phyloP scores from a whole-genome alignment of 2,329 filamentous ascomycete species.

The Pseudogymnoascus sp. region DNA sequence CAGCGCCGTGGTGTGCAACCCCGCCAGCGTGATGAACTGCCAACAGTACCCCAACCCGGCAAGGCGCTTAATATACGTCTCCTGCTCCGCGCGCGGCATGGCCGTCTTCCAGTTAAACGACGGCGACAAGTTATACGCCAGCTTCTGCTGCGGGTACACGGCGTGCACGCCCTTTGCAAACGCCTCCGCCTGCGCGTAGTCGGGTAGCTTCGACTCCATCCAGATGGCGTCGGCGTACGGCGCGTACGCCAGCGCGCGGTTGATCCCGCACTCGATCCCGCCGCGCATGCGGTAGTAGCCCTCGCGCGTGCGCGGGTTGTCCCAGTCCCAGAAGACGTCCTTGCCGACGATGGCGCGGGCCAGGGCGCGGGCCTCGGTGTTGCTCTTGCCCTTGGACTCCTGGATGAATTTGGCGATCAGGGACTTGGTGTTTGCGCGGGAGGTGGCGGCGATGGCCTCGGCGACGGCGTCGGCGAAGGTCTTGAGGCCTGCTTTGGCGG shows the following conservation, averaged over 20 bases:
- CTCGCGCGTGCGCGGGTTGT: slow-evolving; percentile 83
- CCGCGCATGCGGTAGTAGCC: slow-evolving; percentile 91
- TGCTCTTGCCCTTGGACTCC: slow-evolving; percentile 73
- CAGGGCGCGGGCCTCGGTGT: slow-evolving; percentile 69
- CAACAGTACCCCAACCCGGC: slow-evolving; percentile 89
- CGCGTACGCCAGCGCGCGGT: slow-evolving; percentile 82
- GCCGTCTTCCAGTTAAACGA: slow-evolving; percentile 99
- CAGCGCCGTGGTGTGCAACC: slow-evolving; percentile 88
- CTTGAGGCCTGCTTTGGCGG: slow-evolving; percentile 66
- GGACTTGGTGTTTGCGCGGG: slow-evolving; percentile 58
- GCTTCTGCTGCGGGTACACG: slow-evolving; percentile 94
- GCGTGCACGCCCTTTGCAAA: slow-evolving; percentile 92
- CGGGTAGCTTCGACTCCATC: slow-evolving; percentile 98
- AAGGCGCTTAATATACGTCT: slow-evolving; percentile 92
- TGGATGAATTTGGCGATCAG: slow-evolving; percentile 59
- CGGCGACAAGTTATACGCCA: slow-evolving; percentile 95
- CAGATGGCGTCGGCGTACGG: slow-evolving; percentile 94
- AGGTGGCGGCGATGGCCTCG: slow-evolving; percentile 66
- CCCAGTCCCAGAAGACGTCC: slow-evolving; percentile 92
- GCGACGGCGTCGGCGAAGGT: slow-evolving; percentile 86
- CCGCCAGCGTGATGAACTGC: slow-evolving; percentile 99
- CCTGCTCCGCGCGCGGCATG: slow-evolving; percentile 84
- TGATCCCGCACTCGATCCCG: slow-evolving; percentile 83
- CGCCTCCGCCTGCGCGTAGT: slow-evolving; percentile 82
- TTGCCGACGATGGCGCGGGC: slow-evolving; percentile 68